These are phyloP conservation scores for Fusarium metavorans DNA, from an alignment of 2,329 filamentous ascomycete species.

Conservation along the genomic window DNA sequence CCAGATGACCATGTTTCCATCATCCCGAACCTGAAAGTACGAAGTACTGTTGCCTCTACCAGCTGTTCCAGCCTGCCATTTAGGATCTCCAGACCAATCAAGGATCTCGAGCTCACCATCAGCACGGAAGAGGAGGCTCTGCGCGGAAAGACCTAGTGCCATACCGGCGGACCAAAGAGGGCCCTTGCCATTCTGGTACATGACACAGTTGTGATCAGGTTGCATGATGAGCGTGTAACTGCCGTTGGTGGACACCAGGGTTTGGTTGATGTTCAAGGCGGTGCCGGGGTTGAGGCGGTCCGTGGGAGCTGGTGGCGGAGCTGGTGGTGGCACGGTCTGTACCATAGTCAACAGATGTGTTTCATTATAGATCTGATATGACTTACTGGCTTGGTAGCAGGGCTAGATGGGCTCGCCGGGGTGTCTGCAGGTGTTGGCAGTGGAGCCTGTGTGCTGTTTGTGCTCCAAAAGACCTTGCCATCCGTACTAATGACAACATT, in stretches of 20 bases:
- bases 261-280: background rate
- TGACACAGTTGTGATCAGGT: background rate
- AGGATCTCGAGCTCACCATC: background rate
- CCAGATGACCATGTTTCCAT: background rate
- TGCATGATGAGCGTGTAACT: background rate
- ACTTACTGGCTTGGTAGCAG: background rate
- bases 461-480: background rate
- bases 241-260: background rate
- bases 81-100: background rate
- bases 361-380: accelerated
- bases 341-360: background rate
- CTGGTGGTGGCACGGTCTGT: background rate
- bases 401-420: background rate
- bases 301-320: background rate
- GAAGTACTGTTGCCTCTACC: background rate
- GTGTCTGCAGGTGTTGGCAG: background rate
- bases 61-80: background rate
- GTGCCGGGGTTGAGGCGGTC: background rate
- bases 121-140: background rate
- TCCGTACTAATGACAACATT: background rate
- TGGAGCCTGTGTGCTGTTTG: background rate
- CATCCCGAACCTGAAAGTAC: background rate
- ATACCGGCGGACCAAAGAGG: background rate
- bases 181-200: background rate
- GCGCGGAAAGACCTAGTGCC: background rate